Evolutionary conservation across 176 grass and related monocot genomes (phyloP).

Genomic region (Areca catechu): DNA sequence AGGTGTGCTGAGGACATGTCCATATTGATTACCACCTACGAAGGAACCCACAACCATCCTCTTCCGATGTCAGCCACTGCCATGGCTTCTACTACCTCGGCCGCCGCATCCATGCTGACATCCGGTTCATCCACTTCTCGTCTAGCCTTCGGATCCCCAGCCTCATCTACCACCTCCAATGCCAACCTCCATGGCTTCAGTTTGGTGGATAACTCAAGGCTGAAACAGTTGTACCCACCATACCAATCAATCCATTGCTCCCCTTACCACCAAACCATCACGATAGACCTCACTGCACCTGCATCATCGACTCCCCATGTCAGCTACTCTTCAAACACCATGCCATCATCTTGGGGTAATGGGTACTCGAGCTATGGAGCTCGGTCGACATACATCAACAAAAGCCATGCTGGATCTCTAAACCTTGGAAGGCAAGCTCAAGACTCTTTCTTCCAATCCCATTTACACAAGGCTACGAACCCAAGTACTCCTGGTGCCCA

Average conservation of each 20-base stretch:
- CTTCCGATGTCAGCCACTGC: constrained; percentile 51
- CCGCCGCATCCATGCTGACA: constrained; percentile 70
- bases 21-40: constrained; percentile 91
- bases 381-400: constrained; percentile 31
- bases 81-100: constrained; percentile 73
- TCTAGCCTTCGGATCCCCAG: too few relatives aligned
- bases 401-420: constrained; percentile 14
- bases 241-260: constrained; percentile 1
- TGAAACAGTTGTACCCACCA: constrained; percentile 8
- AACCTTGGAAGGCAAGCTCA: constrained; percentile 16
- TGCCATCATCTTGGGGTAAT: constrained; percentile 35
- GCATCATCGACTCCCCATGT: constrained; percentile 4
- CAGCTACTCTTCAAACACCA: constrained; percentile 21
- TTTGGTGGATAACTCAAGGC: neutral
- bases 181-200: neutral
- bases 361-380: constrained; percentile 40
- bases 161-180: neutral
- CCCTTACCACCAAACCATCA: constrained; percentile 25
- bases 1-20: constrained; percentile 64
- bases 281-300: constrained; percentile 37
- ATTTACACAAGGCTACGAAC: constrained; percentile 19
- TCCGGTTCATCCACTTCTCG: constrained; percentile 36
- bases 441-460: constrained; percentile 23
- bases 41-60: constrained; percentile 80
- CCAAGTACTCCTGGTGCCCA: neutral